Base-by-base conservation (phyloP, 1,139 yeast genomes). In the Candida sp. region DNA sequence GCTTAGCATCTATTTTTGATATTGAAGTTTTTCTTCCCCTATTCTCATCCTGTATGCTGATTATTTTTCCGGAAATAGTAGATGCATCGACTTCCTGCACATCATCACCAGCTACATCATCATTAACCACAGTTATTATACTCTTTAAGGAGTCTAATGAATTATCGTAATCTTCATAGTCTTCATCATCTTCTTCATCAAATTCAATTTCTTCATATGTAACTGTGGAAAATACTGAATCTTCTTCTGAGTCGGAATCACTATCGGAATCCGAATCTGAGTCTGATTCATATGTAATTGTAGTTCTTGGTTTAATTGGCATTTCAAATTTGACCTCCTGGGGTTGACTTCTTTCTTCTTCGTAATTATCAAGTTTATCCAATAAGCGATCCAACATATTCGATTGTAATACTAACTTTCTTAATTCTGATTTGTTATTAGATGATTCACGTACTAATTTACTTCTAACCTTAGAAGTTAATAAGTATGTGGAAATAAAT, bases 331-430 rank as follows among this genome's bases (percentile, higher is more conserved):
- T 48, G 35, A 56, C 56, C 39, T 49, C 12, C 6, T 22, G 19
- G 12, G 6, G 44, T 22, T 44, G 40, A 25, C 29, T 25, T 50
- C 67, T 55, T 48, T 61, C 66, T 39, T 59, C 60, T 22, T 68
- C 61, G 52, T 66, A 74, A 8, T 54, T 55, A 11, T 65, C 52
- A 32, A 73, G 70, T 48, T 64, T 64, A 54, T 81, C 90, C 81
- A 86, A 82, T 38, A 87, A 59, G 49, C 73, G 73, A 57, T 87
- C 95, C 47, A 87, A 71, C 69, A 87, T 67, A 61, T 86, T 87
- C 19, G 95, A 93, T 62, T 87, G 95, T 30, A 82, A 75, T 3
- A 87, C 91, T 39, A 87, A 71, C 40, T 73, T 66, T 47, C 89
- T 72, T 43, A 87, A 69, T 47, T 81, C 68, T 36, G 84, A 79